These are phyloP conservation scores for Starmerella potacharoeniae DNA, from an alignment of 805 yeast species.

Conservation along the genomic window DNA sequence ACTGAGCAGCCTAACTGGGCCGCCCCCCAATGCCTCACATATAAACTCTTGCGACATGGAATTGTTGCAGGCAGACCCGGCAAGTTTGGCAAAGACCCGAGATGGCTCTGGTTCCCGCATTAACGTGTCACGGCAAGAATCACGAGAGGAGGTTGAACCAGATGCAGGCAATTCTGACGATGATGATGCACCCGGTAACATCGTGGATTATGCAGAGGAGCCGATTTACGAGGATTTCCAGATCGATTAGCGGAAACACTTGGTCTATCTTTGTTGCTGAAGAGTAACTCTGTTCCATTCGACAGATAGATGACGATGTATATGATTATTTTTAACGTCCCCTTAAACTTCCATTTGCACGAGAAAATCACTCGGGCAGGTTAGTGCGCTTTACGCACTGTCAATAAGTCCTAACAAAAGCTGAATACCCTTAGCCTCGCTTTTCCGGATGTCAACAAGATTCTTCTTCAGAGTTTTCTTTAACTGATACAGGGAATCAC, in stretches of 20 bases:
- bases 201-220: slow-evolving; percentile 13
- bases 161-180: background rate
- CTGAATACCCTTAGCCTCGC: slow-evolving; percentile 29
- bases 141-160: background rate
- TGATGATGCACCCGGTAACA: slow-evolving; percentile 2
- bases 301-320: background rate
- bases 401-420: slow-evolving; percentile 25
- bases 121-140: background rate
- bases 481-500: slow-evolving; percentile 34
- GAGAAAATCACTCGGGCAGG: background rate
- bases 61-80: background rate
- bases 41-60: background rate
- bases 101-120: background rate
- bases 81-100: background rate
- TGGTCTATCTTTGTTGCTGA: background rate
- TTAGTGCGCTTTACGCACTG: background rate
- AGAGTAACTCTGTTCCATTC: background rate
- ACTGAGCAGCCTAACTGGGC: background rate
- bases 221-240: slow-evolving; percentile 14
- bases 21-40: background rate
- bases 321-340: background rate
- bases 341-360: too few species aligned
- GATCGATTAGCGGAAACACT: slow-evolving; percentile 3
- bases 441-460: slow-evolving; percentile 20
- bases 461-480: slow-evolving; percentile 40